Evolutionary conservation across 345 rosid species (phyloP).

Genomic region (Melastoma malabathricum): DNA sequence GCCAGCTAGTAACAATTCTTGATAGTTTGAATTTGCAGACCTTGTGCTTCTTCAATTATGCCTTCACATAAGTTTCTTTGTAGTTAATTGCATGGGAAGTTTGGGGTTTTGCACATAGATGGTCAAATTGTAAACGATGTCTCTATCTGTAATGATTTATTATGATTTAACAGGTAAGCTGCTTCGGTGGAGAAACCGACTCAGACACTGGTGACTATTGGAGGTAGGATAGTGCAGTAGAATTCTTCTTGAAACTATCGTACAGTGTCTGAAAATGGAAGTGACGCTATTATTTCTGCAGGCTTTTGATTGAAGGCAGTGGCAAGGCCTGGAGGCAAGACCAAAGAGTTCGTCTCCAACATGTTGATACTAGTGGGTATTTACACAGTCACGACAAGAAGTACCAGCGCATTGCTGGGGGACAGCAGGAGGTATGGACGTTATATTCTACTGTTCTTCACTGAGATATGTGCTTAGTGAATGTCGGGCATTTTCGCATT

Average conservation of each 20-base stretch:
- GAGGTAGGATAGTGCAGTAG: conserved; percentile 37
- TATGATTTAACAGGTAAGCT: conserved; percentile 48
- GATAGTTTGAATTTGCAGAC: too few species aligned
- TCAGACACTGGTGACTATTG: conserved; percentile 96
- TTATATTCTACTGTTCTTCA: neutral
- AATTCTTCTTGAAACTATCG: too few species aligned
- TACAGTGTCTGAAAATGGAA: too few species aligned
- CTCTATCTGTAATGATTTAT: too few species aligned
- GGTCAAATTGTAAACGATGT: too few species aligned
- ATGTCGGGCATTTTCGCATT: too few species aligned
- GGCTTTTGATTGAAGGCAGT: conserved; percentile 80
- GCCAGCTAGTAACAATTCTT: too few species aligned
- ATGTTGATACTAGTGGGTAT: conserved; percentile 87
- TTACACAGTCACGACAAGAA: conserved; percentile 96
- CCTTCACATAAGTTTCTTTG: too few species aligned
- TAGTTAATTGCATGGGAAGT: too few species aligned
- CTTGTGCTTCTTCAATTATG: too few species aligned
- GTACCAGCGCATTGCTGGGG: conserved; percentile 94
- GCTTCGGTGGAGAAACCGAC: conserved; percentile 84
- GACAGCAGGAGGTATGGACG: conserved; percentile 83
- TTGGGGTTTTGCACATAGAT: too few species aligned
- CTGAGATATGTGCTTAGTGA: neutral
- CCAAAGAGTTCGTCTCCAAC: conserved; percentile 85
- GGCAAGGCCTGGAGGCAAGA: conserved; percentile 95
- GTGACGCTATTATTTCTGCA: conserved; percentile 9